Evolutionary conservation across 2,329 filamentous ascomycete genomes (phyloP), one percentile per base, ranked within the genome.

Genomic region (Zymoseptoria ardabiliae): DNA sequence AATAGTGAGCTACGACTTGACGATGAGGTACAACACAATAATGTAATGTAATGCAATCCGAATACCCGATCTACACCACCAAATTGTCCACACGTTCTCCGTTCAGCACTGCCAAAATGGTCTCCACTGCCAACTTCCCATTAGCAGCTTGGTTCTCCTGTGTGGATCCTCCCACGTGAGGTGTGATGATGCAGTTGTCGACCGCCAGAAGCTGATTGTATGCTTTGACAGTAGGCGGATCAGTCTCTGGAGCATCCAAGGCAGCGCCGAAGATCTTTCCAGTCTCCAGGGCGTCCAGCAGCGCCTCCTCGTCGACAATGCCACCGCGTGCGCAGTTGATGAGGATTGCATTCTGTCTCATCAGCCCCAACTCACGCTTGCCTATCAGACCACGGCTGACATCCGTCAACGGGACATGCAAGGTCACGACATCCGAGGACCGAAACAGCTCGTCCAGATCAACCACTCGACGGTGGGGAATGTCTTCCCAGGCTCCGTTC

Each of bases 161-260:
- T 1, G 79, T 81, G 0, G 78, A 73, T 1, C 77, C 78, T 7
- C 79, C 79, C 51, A 80, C 73, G 57, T 80, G 77, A 6, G 78
- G 77, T 4, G 76, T 78, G 58, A 75, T 75, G 5, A 78, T 61
- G 10, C 73, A 58, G 48, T 70, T 69, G 1, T 64, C 61, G 55
- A 65, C 56, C 28, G 63, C 58, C 60, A 69, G 61, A 0, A 61
- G 58, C 20, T 64, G 62, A 8, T 63, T 61, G 53, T 73, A 71
- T n/a, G 50, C 61, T 13, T 67, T 63, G 13, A 63, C 35, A 2
- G 65, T 70, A 0, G 70, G 70, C 13, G 72, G 72, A 58, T 74
- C 72, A 28, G 63, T 50, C 25, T 68, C 64, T 53, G 67, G 61
- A 7, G 68, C 73, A 50, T 71, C 73, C 41, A 73, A 57, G 3